phyloP scores from a whole-genome alignment of 1,139 yeast genomes.

The Candida sp. region DNA sequence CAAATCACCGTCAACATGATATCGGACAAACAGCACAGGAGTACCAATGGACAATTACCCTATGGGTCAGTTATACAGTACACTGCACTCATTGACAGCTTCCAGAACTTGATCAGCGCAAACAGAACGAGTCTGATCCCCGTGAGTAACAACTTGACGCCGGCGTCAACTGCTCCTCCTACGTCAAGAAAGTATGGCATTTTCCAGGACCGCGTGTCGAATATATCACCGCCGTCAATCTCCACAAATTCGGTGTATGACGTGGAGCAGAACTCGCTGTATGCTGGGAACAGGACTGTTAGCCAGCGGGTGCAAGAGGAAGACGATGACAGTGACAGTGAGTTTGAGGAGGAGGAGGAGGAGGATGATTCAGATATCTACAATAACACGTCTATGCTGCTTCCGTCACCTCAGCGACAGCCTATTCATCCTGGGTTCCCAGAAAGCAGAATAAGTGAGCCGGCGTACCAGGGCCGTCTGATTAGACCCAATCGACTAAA shows the following conservation, averaged over 20 bases:
- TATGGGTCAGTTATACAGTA: not conserved
- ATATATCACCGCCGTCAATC: slow-evolving; percentile 8
- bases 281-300: too few species aligned
- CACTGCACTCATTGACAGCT: slow-evolving; percentile 1
- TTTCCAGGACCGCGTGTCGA: slow-evolving; percentile 9
- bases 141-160: not conserved
- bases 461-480: not conserved
- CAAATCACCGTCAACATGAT: slow-evolving; percentile 7
- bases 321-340: slow-evolving; percentile 18
- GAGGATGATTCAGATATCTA: not conserved
- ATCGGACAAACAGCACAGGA: not conserved
- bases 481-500: not conserved
- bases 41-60: not conserved
- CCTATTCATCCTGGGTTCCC: not conserved
- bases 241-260: slow-evolving; percentile 9
- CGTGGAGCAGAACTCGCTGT: not conserved
- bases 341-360: slow-evolving; percentile 20
- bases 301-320: not conserved
- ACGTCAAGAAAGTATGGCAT: slow-evolving; percentile 6
- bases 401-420: not conserved
- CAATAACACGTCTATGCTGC: not conserved
- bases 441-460: not conserved
- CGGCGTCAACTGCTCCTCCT: not conserved
- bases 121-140: not conserved
- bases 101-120: not conserved